Percentiles rank a stretch among this genome's conserved stretches.
Evolutionary conservation across 192 early-diverging fungal genomes (phyloP).

Genomic region (Haplosporangium gracile): DNA sequence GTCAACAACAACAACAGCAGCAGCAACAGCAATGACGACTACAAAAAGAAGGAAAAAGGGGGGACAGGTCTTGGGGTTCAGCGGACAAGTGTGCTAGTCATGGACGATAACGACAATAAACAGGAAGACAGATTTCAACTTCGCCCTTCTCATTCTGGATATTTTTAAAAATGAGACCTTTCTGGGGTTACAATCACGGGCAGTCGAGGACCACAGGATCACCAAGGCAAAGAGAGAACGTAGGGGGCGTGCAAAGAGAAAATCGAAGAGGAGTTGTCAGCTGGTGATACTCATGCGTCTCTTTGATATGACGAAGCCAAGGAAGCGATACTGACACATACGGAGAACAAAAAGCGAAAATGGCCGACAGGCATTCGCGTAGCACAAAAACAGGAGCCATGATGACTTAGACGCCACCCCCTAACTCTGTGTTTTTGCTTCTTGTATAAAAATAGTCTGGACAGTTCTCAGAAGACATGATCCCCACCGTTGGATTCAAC

Average conservation of each 20-base stretch:
- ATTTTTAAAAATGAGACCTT: background rate
- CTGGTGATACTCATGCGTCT: background rate
- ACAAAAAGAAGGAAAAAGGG: background rate
- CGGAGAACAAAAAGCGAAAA: background rate
- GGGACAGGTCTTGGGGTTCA: background rate
- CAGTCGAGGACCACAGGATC: background rate
- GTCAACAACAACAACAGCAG: background rate
- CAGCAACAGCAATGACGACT: background rate
- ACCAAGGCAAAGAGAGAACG: background rate
- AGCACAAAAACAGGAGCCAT: background rate
- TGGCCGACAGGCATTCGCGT: background rate
- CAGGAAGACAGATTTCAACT: background rate
- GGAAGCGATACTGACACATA: background rate
- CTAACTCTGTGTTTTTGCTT: background rate
- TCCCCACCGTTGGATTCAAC: slow-evolving; percentile 99
- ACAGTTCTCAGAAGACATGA: slow-evolving; percentile 89
- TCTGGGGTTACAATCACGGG: background rate
- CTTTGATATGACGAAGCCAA: background rate
- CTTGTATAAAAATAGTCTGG: slow-evolving; percentile 65
- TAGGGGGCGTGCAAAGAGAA: background rate
- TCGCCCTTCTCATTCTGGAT: background rate
- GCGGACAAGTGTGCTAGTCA: background rate
- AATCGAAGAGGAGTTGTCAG: background rate
- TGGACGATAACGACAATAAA: background rate
- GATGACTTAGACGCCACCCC: background rate